Evolutionary conservation across 768 basidiomycete species (phyloP).

Genomic region (Pleurotus tuber-regium): DNA sequence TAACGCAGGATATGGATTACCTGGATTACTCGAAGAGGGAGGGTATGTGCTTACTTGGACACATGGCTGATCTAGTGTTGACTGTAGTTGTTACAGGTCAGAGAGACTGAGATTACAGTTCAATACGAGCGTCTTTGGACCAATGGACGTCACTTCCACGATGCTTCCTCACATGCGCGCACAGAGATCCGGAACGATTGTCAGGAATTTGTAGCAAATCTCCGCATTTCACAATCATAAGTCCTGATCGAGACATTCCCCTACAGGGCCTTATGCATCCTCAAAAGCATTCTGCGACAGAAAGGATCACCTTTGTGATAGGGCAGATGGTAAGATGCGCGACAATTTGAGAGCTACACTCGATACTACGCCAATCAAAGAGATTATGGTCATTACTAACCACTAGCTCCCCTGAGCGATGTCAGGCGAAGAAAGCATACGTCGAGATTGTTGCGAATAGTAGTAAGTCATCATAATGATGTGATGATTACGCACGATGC

Average conservation of each 20-base stretch:
- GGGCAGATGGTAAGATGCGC: conserved; percentile 21
- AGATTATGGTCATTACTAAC: conserved; percentile 12
- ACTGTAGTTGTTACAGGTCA: conserved; percentile 22
- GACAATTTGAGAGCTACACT: conserved; percentile 12
- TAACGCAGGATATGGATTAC: conserved; percentile 48
- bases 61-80: not conserved
- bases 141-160: conserved; percentile 51
- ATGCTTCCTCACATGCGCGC: conserved; percentile 48
- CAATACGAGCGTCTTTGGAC: conserved; percentile 49
- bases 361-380: conserved; percentile 25
- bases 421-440: conserved; percentile 24
- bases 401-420: conserved; percentile 22
- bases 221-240: too few species aligned
- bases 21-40: conserved; percentile 53
- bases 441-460: not conserved
- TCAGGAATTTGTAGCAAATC: too few species aligned
- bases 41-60: conserved; percentile 37
- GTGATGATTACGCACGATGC: not conserved
- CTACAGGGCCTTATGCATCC: too few species aligned
- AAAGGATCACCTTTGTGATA: conserved; percentile 29
- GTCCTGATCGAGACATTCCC: too few species aligned
- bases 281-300: conserved; percentile 21
- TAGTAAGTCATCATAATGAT: not conserved
- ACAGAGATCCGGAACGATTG: conserved; percentile 41
- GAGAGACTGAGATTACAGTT: conserved; percentile 38